Evolutionary conservation across 2,329 filamentous ascomycete species (phyloP).

Genomic region (Aspergillus hortae): DNA sequence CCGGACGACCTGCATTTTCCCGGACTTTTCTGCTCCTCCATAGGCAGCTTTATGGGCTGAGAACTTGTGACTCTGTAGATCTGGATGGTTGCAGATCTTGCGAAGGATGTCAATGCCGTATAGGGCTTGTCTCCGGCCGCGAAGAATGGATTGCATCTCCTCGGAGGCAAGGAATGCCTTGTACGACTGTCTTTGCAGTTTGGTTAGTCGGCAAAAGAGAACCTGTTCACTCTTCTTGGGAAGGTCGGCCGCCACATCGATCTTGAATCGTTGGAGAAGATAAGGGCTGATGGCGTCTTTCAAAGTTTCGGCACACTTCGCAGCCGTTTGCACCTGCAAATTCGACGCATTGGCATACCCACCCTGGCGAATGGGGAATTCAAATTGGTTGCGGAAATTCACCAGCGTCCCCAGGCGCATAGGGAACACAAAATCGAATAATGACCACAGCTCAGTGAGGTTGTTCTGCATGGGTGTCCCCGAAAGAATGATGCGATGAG

Average conservation of each 20-base stretch:
- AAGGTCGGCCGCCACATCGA: conserved; percentile 87
- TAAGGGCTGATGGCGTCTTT: conserved; percentile 95
- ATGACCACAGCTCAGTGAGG: conserved; percentile 87
- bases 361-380: conserved; percentile 87
- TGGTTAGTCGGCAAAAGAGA: conserved; percentile 88
- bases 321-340: conserved; percentile 87
- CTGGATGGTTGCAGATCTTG: conserved; percentile 97
- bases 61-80: conserved; percentile 69
- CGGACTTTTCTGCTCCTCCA: conserved; percentile 74
- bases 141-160: conserved; percentile 79
- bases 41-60: conserved; percentile 62
- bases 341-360: conserved; percentile 96
- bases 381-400: conserved; percentile 86
- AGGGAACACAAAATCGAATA: conserved; percentile 96
- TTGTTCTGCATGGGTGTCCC: conserved; percentile 99
- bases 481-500: conserved; percentile 87
- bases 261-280: conserved; percentile 85
- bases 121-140: conserved; percentile 70
- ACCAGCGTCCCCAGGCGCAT: conserved; percentile 92
- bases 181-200: conserved; percentile 74
- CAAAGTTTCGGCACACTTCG: conserved; percentile 87
- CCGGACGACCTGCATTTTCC: conserved; percentile 94
- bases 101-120: conserved; percentile 88
- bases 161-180: conserved; percentile 75
- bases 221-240: conserved; percentile 97